phyloP scores from a whole-genome alignment of 73 alveolate species.

The Urostyla sp. region DNA sequence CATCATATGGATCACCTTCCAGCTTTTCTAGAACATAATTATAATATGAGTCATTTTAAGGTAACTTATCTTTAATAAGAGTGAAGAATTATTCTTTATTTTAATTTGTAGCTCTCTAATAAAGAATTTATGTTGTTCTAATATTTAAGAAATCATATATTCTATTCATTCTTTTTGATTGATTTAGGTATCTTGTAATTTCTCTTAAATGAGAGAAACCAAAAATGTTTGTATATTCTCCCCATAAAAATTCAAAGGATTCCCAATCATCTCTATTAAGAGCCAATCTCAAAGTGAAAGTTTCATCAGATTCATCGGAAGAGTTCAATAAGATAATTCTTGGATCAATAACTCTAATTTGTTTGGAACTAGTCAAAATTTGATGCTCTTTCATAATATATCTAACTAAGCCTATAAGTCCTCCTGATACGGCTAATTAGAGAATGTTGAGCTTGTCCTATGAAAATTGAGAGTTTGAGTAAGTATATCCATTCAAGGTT shows the following conservation, averaged over 20 bases:
- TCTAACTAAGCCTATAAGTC: background rate
- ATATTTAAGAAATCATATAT: background rate
- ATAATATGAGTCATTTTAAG: too few species aligned
- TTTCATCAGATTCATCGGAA: conserved; percentile 6
- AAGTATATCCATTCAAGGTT: conserved; percentile 5
- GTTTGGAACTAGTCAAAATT: background rate
- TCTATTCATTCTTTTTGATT: background rate
- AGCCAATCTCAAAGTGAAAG: conserved; percentile 39
- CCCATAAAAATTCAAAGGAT: conserved; percentile 13
- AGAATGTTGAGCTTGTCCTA: conserved; percentile 1
- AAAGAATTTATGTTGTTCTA: background rate
- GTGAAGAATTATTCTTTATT: background rate
- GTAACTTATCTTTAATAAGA: background rate
- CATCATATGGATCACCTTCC: too few species aligned
- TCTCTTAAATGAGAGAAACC: background rate
- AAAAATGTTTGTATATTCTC: background rate
- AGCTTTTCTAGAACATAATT: too few species aligned
- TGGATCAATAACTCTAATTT: conserved; percentile 15
- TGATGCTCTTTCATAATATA: conserved; percentile 3
- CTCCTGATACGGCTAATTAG: background rate
- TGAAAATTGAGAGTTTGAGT: background rate
- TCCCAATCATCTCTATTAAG: background rate
- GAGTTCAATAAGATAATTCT: conserved; percentile 1
- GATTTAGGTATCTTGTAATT: background rate
- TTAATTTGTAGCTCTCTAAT: background rate